Conservation (phyloP, 78 protist species). For the Capsaspora owczarzaki region DNA sequence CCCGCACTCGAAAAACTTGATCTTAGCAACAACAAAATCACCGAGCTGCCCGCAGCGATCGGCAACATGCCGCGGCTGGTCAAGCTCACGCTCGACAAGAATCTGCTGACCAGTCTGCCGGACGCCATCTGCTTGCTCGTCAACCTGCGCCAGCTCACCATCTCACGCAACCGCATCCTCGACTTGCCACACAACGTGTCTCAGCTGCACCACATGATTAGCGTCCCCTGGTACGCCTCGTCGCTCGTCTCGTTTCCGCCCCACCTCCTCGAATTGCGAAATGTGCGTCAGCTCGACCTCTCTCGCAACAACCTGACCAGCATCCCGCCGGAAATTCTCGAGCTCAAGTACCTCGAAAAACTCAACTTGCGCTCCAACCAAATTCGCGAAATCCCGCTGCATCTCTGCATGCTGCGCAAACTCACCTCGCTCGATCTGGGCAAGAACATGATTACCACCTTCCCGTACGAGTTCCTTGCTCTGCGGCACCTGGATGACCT, state of each 20-base stretch:
- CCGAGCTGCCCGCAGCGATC: neutral
- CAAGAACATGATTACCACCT: too few relatives aligned
- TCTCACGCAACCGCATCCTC: neutral
- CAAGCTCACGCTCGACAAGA: neutral
- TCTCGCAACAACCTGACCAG: neutral
- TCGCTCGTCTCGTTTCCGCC: too few relatives aligned
- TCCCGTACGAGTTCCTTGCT: too few relatives aligned
- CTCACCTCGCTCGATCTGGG: too few relatives aligned
- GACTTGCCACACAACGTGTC: neutral
- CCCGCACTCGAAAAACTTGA: neutral
- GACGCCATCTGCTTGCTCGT: neutral
- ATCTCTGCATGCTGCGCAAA: too few relatives aligned
- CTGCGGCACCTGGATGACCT: too few relatives aligned
- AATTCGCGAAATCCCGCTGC: neutral
- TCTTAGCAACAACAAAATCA: neutral
- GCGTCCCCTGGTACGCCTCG: too few relatives aligned
- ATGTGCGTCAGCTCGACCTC: neutral
- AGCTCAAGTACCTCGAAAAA: neutral
- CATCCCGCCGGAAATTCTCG: neutral
- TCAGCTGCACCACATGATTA: neutral
- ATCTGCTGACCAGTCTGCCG: neutral
- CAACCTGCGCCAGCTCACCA: neutral
- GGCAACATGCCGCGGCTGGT: neutral
- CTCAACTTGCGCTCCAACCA: neutral
- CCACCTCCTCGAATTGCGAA: too few relatives aligned